Percentiles rank a stretch among this genome's conserved stretches.
Evolutionary conservation across 2,329 filamentous ascomycete species (phyloP).

Genomic region (Colletotrichum musicola): DNA sequence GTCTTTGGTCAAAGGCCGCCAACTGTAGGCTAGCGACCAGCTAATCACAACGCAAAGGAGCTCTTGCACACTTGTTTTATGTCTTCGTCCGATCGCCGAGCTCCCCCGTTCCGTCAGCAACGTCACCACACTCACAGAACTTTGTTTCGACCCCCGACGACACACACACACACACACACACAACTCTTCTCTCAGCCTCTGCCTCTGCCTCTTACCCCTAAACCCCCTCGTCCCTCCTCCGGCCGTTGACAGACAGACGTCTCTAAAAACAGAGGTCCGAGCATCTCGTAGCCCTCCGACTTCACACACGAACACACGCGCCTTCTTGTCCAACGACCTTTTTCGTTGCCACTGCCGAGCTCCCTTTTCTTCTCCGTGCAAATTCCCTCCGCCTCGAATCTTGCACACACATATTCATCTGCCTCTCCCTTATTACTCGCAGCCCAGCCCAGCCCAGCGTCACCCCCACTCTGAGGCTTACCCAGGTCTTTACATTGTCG

Average conservation of each 20-base stretch:
- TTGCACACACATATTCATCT: not conserved
- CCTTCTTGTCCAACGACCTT: not conserved
- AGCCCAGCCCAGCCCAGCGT: not conserved
- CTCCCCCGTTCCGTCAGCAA: constrained; percentile 33
- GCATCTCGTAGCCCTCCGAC: constrained; percentile 22
- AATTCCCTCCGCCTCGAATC: not conserved
- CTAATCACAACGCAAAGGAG: constrained; percentile 22
- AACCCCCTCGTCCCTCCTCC: constrained; percentile 13
- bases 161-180: constrained; percentile 10
- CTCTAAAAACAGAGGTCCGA: constrained; percentile 31
- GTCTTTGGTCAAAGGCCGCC: constrained; percentile 3
- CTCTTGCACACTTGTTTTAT: constrained; percentile 5
- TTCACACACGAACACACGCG: not conserved
- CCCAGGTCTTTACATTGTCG: too few relatives aligned
- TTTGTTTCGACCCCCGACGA: constrained; percentile 37
- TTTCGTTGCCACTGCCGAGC: constrained; percentile 7
- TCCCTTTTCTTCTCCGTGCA: not conserved
- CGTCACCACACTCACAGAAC: constrained; percentile 35
- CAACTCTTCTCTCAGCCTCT: not conserved
- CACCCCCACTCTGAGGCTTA: not conserved
- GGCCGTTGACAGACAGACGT: constrained; percentile 37
- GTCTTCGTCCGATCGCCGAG: constrained; percentile 34
- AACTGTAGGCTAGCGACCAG: constrained; percentile 15
- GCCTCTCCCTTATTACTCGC: not conserved
- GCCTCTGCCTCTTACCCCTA: not conserved